Base-by-base conservation (phyloP, 495 filamentous ascomycete species). In the Penicillium turbatum region DNA sequence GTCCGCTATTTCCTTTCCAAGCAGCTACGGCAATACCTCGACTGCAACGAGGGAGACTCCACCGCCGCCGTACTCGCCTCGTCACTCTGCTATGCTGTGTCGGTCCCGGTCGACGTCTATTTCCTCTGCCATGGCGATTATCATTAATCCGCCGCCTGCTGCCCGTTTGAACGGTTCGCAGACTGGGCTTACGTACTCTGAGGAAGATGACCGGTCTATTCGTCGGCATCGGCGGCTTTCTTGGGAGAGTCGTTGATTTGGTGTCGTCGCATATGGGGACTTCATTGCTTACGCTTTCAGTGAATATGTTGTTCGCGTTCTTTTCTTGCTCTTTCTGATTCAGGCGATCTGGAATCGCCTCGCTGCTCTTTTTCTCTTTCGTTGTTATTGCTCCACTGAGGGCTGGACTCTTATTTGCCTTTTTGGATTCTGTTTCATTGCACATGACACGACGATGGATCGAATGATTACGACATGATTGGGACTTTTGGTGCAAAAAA, bases 1-100 rank as follows among this genome's bases (percentile, higher is more conserved):
- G 17, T 77, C 74, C 7, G 67, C 68, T 12, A 59, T 73, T 53
- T 77, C 74, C 10, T 77, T 74, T 51, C 69, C 72, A 2, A 77
- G 74, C 54, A 76, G 72, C 46, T 77, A 72, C 55, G 74, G 74
- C 7, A 74, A 77, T 48, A 77, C 74, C 6, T 77, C 74, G 0
- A 77, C 74, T 8, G 74, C 73, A 9, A 77, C 74, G 5, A 53
- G 74, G 17, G 74, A 77, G 26, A 77, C 74, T 0, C 74, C 72
- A 2, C 74, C 74, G 31, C 74, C 74, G 44, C 70, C 74, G 4
- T 77, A 77, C 38, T 77, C 74, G 6, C 66, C 72, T 2, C 63
- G 62, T 8, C 56, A 59, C 6, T 66, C 62, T 5, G 54, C 53
- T 11, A 65, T 66, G 21, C 56, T 71, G 5, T 51, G 62, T 12